Evolutionary conservation across 495 filamentous ascomycete species (phyloP).

Genomic region (Chaetomidium leptoderma): DNA sequence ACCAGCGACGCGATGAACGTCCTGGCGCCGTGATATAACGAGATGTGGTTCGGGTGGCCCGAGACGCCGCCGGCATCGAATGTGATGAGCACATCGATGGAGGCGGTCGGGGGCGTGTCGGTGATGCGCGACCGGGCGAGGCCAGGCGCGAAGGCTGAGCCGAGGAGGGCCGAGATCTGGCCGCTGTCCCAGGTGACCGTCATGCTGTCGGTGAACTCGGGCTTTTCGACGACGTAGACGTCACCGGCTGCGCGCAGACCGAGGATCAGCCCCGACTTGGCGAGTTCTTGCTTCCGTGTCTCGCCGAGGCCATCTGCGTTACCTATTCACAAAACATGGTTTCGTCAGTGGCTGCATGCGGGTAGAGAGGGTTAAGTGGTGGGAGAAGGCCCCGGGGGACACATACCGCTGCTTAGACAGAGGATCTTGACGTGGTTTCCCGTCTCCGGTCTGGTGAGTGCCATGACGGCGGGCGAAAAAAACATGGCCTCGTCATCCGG

Average conservation of each 20-base stretch:
- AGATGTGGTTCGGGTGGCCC: conserved; percentile 85
- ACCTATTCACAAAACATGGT: conserved; percentile 51
- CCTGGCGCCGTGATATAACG: conserved; percentile 76
- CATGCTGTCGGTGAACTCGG: conserved; percentile 85
- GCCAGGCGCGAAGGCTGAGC: conserved; percentile 63
- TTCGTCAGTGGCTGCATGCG: conserved; percentile 3
- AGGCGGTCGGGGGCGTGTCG: conserved; percentile 47
- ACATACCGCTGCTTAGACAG: conserved; percentile 76
- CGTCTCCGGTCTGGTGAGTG: conserved; percentile 64
- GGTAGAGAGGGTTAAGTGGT: not conserved
- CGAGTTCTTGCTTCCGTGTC: conserved; percentile 75
- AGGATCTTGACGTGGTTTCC: conserved; percentile 92
- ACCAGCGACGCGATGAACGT: conserved; percentile 61
- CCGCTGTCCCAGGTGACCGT: conserved; percentile 63
- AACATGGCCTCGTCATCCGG: conserved; percentile 99
- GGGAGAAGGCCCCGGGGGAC: not conserved
- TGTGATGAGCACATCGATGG: conserved; percentile 79
- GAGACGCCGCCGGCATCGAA: conserved; percentile 81
- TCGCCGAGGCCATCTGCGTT: conserved; percentile 84
- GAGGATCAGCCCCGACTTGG: conserved; percentile 67
- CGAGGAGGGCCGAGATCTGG: conserved; percentile 64
- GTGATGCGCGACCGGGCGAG: conserved; percentile 36
- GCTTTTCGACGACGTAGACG: conserved; percentile 76
- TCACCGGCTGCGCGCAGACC: conserved; percentile 69
- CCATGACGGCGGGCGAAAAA: conserved; percentile 83